Base-by-base conservation (phyloP, 2,329 filamentous ascomycete species). In the Neonectria neomacrospora region DNA sequence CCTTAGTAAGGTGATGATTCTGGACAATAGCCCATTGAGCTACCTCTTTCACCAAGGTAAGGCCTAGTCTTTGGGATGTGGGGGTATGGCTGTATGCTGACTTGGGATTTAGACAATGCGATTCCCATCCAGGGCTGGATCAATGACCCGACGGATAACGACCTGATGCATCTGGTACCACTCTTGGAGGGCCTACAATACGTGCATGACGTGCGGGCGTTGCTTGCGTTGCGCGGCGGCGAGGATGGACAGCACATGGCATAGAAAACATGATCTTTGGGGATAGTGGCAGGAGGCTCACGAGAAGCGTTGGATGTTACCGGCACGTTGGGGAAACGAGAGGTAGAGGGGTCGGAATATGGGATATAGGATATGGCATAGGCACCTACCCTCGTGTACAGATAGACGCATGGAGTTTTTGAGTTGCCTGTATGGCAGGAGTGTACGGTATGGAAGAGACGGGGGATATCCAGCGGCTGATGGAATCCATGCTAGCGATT, bases 111-210 rank as follows among this genome's bases (percentile, higher is more conserved):
- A 99, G 96, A 99, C 79, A 99, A 99, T 81, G 96, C 96, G 54
- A 97, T 99, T 74, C 96, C 96, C 3, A 98, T 99, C 76, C 95
- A 98, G 82, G 96, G 96, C 75, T 99, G 96, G 96, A 98, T 99
- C 81, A 97, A 91, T 78, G 96, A 99, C 80, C 96, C 96, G 22
- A 98, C 96, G 26, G 96, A 99, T 80, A 96, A 94, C 77, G 95
- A 97, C 76, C 84, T 99, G 69, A 86, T 98, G 78, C 93, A 98
- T 79, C 85, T 99, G 64, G 90, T 99, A 62, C 96, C 96, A 32
- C 84, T 98, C 73, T 85, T 99, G 47, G 96, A 99, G 80, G 96
- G 93, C 18, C 81, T 99, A 74, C 96, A 98, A 81, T 97, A 98
- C 80, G 94, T 96, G 70, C 97, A 95, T 55, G 96, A 99, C 80